phyloP scores from a whole-genome alignment of 2,329 filamentous ascomycete species.

The Ophiostoma sp. region DNA sequence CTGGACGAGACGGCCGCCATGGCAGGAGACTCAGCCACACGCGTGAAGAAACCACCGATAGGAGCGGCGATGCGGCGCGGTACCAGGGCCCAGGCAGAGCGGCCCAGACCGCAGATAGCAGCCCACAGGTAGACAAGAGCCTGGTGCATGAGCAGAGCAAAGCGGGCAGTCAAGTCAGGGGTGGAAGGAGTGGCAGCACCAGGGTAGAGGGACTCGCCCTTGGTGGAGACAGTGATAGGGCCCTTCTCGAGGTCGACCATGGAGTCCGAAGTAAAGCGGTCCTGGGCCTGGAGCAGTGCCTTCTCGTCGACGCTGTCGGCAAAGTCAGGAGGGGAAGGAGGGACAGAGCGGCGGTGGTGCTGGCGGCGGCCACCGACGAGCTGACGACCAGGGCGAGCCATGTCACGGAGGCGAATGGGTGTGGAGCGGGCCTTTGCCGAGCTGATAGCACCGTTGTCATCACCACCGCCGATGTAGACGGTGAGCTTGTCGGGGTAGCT shows the following conservation, averaged over 20 bases:
- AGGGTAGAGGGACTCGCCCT: not conserved
- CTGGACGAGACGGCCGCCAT: slow-evolving; percentile 16
- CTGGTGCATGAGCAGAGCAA: slow-evolving; percentile 23
- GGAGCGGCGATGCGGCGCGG: slow-evolving; percentile 24
- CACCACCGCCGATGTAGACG: slow-evolving; percentile 26
- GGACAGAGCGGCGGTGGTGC: slow-evolving; percentile 22
- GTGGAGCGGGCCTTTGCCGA: slow-evolving; percentile 18
- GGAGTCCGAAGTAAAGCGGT: not conserved
- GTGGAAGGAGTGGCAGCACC: not conserved
- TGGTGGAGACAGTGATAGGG: not conserved
- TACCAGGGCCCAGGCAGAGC: slow-evolving; percentile 20
- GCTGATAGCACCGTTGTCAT: slow-evolving; percentile 7
- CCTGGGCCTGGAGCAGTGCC: slow-evolving; percentile 17
- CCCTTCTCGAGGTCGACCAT: slow-evolving; percentile 21
- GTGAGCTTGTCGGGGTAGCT: slow-evolving; percentile 43
- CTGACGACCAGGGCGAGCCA: slow-evolving; percentile 25
- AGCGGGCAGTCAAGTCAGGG: slow-evolving; percentile 14
- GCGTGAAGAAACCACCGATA: slow-evolving; percentile 13
- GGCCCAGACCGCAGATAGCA: slow-evolving; percentile 8
- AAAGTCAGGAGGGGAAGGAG: not conserved
- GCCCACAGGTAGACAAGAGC: slow-evolving; percentile 22
- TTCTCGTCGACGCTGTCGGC: slow-evolving; percentile 17
- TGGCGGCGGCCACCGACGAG: slow-evolving; percentile 23
- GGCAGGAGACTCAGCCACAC: slow-evolving; percentile 20
- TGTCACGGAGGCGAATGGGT: slow-evolving; percentile 24